Evolutionary conservation across 306 rosid genomes (phyloP), one percentile per base, ranked within the genome.

Genomic region (Gastrolobium villosum): DNA sequence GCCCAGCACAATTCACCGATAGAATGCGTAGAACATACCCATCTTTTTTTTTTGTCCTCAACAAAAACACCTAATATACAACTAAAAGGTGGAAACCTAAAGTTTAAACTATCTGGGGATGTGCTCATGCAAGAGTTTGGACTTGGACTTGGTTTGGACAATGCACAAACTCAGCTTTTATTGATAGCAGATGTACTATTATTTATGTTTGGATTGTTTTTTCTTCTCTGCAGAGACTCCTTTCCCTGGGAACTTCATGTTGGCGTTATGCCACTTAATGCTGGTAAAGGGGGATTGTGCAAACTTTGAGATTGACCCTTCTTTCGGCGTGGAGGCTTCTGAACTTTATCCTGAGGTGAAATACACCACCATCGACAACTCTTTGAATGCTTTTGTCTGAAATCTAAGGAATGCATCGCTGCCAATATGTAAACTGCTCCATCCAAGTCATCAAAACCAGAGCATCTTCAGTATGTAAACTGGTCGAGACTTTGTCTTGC

Each of bases 271-370:
- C n/a, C 78, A 61, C 44, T 48, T 79, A 3, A 11, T 40, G 5
- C 14, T 54, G 7, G 79, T 77, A 54, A 77, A 56, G 44, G 82
- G 71, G 4, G 79, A 77, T 34, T 3, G 10, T 34, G 4, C 55
- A 13, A 55, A 60, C 34, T 76, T 20, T 14, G 82, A 70, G 32
- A 15, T 77, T 45, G 70, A 71, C 14, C 39, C 64, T 53, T 70
- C 70, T n/a, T 26, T 37, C 0, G 74, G 71, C 0, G 65, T 71
- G 40, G 78, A 82, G 20, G 79, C 82, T 45, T 70, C 86, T 11
- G 64, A 70, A 48, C 75, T 82, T 50, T 70, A 54, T 45, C 85
- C 85, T 20, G 57, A 63, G 14, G 79, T 82, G 15, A 77, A 77
- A 64, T 77, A 82, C 79, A 77, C 75, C 1, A 82, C 65, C 2